Evolutionary conservation across 2,329 filamentous ascomycete genomes (phyloP).

Genomic region (Ambrosiella xylebori): DNA sequence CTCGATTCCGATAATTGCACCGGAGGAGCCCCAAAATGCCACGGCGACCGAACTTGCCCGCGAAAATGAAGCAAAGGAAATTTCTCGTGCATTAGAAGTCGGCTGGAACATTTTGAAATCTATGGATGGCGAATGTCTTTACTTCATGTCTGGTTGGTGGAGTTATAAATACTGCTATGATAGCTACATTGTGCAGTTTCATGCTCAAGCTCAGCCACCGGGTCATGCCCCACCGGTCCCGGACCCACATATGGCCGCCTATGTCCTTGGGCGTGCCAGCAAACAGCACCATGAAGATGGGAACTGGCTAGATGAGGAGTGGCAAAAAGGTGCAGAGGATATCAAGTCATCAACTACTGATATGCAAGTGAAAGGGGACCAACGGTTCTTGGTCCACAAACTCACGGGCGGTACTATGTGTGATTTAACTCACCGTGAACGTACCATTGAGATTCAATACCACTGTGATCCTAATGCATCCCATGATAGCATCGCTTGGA

Average conservation of each 20-base stretch:
- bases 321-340: conserved; percentile 16
- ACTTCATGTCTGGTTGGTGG: conserved; percentile 79
- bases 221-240: conserved; percentile 58
- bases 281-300: conserved; percentile 16
- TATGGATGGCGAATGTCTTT: conserved; percentile 67
- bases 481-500: conserved; percentile 67
- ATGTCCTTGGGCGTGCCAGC: conserved; percentile 45
- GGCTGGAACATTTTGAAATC: conserved; percentile 67
- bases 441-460: conserved; percentile 70
- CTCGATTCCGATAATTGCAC: conserved; percentile 55
- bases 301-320: conserved; percentile 16
- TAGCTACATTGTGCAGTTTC: conserved; percentile 74
- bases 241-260: conserved; percentile 60
- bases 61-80: conserved; percentile 63
- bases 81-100: conserved; percentile 55
- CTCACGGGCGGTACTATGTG: conserved; percentile 66
- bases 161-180: conserved; percentile 91
- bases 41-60: conserved; percentile 50
- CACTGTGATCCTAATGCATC: conserved; percentile 61
- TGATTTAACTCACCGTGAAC: conserved; percentile 65
- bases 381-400: conserved; percentile 70
- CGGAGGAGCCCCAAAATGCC: conserved; percentile 38
- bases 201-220: conserved; percentile 52
- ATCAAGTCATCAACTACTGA: conserved; percentile 23
- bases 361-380: conserved; percentile 66